Base-by-base conservation (phyloP, 768 basidiomycete species). In the Suillus americanus region DNA sequence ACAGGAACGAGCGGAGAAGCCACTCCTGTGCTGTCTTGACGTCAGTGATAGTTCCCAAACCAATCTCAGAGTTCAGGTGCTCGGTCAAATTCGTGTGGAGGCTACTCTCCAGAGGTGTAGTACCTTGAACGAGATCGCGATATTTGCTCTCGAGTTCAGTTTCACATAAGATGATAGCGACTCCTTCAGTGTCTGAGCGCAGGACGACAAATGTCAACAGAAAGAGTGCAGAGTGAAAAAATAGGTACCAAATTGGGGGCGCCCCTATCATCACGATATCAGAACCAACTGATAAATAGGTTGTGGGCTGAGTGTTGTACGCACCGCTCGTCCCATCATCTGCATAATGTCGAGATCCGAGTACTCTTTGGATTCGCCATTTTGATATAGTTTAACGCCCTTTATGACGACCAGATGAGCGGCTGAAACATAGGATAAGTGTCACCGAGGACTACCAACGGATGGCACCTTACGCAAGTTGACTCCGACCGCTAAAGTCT, bases 401-500 rank as follows among this genome's bases (percentile, higher is more conserved):
- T 94, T 94, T 70, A 99, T 90, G 65, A 98, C 86, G 57, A 97
- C 97, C 67, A 91, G 91, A 70, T 97, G 93, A 1, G 96, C 95
- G 55, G 97, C 93, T 95, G 66, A 3, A 66, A 14, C 41, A 30
- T 18, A 5, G 43, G 35, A 37, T 28, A 13, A 63, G 56, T 46
- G 65, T 63, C 25, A 33, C 28, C 14, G 61, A 16, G 51, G 48
- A 62, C 51, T 54, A 28, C 18, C 16, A 62, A 10, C 41, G 18
- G 18, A 56, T 62, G 25, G 6, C 23, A 60, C 79, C 88, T 67
- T 71, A 94, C 94, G 97, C 62, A 99, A 82, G 73, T 99, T 99
- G 40, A 99, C 94, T 1, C 97, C 97, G 45, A 98, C 95, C 0
- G 97, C 96, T 30, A 99, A 81, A 16, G 97, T 99, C 92, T 96